A percentile compares a stretch with the other conserved stretches of the same genome.
phyloP scores from a whole-genome alignment of 176 grass and related monocot species.

The Avena eriantha region DNA sequence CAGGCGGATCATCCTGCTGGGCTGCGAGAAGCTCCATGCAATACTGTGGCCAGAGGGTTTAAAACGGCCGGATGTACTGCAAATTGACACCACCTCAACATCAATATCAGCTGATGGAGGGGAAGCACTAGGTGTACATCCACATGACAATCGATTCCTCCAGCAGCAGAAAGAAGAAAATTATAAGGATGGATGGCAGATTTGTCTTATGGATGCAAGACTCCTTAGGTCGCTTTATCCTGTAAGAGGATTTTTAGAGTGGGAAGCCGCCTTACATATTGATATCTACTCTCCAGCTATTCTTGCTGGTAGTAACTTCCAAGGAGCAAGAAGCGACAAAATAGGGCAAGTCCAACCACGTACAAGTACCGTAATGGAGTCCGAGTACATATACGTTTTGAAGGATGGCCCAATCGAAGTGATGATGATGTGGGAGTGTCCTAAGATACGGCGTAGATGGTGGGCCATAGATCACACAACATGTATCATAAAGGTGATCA shows the following conservation, averaged over 20 bases:
- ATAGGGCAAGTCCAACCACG: neutral
- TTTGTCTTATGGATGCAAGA: neutral
- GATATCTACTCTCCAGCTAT: neutral
- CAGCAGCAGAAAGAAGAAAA: no score
- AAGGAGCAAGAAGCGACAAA: neutral
- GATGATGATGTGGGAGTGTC: neutral
- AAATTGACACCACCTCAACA: neutral
- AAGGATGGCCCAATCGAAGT: neutral
- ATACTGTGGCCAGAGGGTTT: neutral
- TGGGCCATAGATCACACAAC: no score
- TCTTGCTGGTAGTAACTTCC: neutral
- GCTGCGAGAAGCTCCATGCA: neutral
- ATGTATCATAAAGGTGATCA: neutral
- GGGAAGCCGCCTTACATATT: neutral
- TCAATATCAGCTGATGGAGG: neutral
- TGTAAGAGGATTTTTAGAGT: no score
- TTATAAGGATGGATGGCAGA: neutral
- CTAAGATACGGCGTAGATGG: no score
- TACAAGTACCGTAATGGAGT: neutral
- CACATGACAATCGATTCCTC: no score
- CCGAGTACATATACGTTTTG: neutral
- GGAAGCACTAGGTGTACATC: no score
- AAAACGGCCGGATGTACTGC: rapidly evolving
- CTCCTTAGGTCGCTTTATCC: neutral
- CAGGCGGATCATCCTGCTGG: neutral